These are phyloP conservation scores for Chlorella variabilis DNA, from an alignment of 163 green algal genomes.

Conservation along the genomic window DNA sequence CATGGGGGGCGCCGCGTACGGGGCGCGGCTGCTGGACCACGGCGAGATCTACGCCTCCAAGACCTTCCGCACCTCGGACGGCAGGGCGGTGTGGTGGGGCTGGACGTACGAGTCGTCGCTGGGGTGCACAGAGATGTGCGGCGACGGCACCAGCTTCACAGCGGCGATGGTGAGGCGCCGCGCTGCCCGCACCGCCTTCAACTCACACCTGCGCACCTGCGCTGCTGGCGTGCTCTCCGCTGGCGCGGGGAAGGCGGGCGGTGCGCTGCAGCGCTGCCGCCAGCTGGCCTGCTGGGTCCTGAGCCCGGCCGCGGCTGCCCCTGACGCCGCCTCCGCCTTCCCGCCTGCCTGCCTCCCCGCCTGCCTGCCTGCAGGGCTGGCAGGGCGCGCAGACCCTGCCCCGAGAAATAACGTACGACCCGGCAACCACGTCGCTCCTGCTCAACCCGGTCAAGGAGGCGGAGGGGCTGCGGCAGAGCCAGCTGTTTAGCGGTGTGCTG, in stretches of 20 bases:
- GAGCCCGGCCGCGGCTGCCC: too few species aligned
- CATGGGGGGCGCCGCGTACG: not conserved
- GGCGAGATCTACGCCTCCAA: not conserved
- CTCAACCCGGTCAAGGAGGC: not conserved
- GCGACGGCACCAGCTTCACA: not conserved
- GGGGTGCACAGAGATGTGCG: not conserved
- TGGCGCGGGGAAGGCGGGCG: too few species aligned
- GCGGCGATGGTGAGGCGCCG: not conserved
- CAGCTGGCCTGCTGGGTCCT: too few species aligned
- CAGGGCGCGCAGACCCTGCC: not conserved
- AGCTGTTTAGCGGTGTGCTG: not conserved
- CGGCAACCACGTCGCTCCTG: not conserved
- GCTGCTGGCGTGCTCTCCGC: too few species aligned
- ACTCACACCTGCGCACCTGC: too few species aligned
- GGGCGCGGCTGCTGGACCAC: not conserved
- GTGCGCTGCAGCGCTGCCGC: too few species aligned
- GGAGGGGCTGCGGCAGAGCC: not conserved
- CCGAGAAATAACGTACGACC: not conserved
- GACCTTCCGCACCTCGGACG: not conserved
- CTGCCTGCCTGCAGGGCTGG: not conserved
- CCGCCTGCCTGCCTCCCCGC: too few species aligned
- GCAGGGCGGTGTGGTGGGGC: not conserved
- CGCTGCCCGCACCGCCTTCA: too few species aligned
- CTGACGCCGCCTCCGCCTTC: too few species aligned
- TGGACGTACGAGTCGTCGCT: not conserved